Evolutionary conservation across 1,284 basidiomycete genomes (phyloP).

Genomic region (Xerocomus amazonicus): DNA sequence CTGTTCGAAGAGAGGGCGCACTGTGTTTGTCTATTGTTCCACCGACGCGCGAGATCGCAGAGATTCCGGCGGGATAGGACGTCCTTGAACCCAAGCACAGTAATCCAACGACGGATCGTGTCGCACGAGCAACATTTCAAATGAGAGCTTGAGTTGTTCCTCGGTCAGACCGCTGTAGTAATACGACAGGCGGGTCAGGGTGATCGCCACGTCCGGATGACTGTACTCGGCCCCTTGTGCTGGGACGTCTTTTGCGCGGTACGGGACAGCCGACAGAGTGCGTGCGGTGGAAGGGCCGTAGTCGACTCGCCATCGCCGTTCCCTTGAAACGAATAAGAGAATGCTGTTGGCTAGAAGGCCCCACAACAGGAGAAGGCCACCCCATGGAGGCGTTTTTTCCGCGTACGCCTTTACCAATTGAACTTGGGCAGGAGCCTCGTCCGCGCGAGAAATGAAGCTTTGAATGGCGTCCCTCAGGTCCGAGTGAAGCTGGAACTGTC

Average conservation of each 20-base stretch:
- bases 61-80: conserved; percentile 20
- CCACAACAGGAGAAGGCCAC: conserved; percentile 37
- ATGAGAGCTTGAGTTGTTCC: conserved; percentile 37
- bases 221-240: conserved; percentile 47
- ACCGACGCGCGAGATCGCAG: conserved; percentile 35
- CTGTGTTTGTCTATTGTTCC: conserved; percentile 27
- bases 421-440: conserved; percentile 16
- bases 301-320: conserved; percentile 51
- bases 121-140: conserved; percentile 34
- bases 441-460: conserved; percentile 20
- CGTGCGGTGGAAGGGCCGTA: conserved; percentile 44
- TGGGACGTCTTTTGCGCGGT: conserved; percentile 49
- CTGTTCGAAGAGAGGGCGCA: conserved; percentile 36
- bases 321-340: conserved; percentile 39
- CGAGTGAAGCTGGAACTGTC: conserved; percentile 11
- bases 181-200: conserved; percentile 46
- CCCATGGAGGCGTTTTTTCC: conserved; percentile 24
- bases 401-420: conserved; percentile 13
- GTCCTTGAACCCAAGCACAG: conserved; percentile 36
- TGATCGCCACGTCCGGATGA: conserved; percentile 47
- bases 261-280: conserved; percentile 47
- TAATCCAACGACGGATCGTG: conserved; percentile 44
- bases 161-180: conserved; percentile 44
- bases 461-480: conserved; percentile 15
- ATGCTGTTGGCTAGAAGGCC: conserved; percentile 43